A percentile compares a stretch with the other conserved stretches of the same genome.
phyloP scores from a whole-genome alignment of 1,284 basidiomycete genomes.

The Pseudozyma hubeiensis region DNA sequence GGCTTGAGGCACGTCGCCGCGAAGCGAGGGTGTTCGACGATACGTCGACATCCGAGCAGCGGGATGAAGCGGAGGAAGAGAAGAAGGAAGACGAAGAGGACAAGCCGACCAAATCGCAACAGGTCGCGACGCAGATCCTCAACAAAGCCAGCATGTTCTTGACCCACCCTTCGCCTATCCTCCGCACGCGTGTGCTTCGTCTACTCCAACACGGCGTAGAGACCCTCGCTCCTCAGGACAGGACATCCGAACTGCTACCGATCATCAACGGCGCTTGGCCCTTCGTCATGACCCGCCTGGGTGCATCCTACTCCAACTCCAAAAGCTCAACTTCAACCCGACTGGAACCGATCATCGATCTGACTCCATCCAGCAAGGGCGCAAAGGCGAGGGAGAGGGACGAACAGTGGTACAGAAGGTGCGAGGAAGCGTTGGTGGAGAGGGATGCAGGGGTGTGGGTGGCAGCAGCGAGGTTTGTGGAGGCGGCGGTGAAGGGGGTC shows the following conservation, averaged over 20 bases:
- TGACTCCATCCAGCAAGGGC: slow-evolving; percentile 1
- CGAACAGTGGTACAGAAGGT: slow-evolving; percentile 10
- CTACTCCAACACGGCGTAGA: slow-evolving; percentile 46
- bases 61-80: background rate
- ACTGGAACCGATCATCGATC: slow-evolving; percentile 29
- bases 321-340: slow-evolving; percentile 1
- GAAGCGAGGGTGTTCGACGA: slow-evolving; percentile 12
- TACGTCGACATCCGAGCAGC: background rate
- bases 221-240: slow-evolving; percentile 41
- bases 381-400: background rate
- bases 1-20: slow-evolving; percentile 13
- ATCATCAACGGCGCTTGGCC: slow-evolving; percentile 64
- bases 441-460: slow-evolving; percentile 54
- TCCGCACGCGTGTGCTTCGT: slow-evolving; percentile 42
- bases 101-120: slow-evolving; percentile 41
- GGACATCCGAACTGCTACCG: slow-evolving; percentile 56
- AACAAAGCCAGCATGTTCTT: slow-evolving; percentile 43
- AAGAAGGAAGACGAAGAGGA: slow-evolving; percentile 29
- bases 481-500: slow-evolving; percentile 30
- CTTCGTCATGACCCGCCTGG: slow-evolving; percentile 58
- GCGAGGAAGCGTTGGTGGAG: slow-evolving; percentile 35
- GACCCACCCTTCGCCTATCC: slow-evolving; percentile 43
- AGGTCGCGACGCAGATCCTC: slow-evolving; percentile 40
- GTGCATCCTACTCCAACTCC: slow-evolving; percentile 23
- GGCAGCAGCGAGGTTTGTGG: slow-evolving; percentile 50